Evolutionary conservation across 2,329 filamentous ascomycete species (phyloP), one percentile per base, ranked within the genome.

Genomic region (Tolypocladium pustulatum): DNA sequence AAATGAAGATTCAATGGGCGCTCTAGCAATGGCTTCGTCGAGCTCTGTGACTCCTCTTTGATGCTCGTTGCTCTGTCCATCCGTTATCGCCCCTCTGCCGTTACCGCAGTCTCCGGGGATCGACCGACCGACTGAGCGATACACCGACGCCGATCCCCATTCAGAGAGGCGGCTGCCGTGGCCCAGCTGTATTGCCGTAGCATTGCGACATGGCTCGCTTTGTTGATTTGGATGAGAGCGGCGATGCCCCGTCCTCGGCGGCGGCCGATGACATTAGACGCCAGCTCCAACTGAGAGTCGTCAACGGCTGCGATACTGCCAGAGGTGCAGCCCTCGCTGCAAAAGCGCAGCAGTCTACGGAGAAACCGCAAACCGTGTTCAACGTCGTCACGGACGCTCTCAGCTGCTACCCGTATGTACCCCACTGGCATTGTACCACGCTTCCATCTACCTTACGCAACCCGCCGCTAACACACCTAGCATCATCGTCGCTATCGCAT

Each of bases 401-500:
- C 58, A 66, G 68, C 57, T 73, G 71, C 58, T 74, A 73, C 60
- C 72, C 72, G 72, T 74, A 68, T 40, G 65, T 57, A 4, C 5
- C 6, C 25, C 10, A 20, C 22, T 12, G 10, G 12, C 1, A 2
- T 41, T 17, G 60, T 63, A 60, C 49, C 34, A 53, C 55, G 32
- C 54, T 22, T 25, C 37, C 38, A 38, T 51, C 20, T 52, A n/a
- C n/a, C n/a, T n/a, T n/a, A 30, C 25, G 12, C 54, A 12, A 13
- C 40, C 17, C 22, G 22, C 17, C 32, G 4, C 13, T 56, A 37
- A 36, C 43, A 55, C 25, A 34, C 57, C 46, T 76, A 96, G 91
- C 66, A 84, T 96, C 69, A 85, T 89, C 65, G 83, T 85, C 63
- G 83, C 87, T 66, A 82, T 97, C 64, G 88, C 89, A 55, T 82